Evolutionary conservation across 2,329 filamentous ascomycete genomes (phyloP).

Genomic region (Arthroderma uncinatum): DNA sequence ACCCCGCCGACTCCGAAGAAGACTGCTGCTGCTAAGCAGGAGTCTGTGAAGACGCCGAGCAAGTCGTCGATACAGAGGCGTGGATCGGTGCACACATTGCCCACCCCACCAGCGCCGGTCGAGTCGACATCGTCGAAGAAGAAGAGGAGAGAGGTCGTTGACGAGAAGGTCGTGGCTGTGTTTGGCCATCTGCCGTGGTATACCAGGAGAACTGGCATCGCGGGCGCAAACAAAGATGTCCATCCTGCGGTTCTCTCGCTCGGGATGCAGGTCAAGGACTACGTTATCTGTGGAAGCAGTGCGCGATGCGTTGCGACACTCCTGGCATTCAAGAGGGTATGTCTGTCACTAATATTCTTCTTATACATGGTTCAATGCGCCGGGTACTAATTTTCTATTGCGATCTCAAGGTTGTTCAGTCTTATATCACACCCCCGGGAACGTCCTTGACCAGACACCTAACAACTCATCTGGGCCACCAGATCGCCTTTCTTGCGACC

Average conservation of each 20-base stretch:
- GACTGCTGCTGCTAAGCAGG: slow-evolving; percentile 17
- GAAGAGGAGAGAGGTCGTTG: slow-evolving; percentile 38
- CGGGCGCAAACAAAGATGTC: slow-evolving; percentile 57
- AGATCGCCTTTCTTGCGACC: slow-evolving; percentile 88
- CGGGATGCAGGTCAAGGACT: slow-evolving; percentile 81
- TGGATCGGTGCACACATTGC: slow-evolving; percentile 26
- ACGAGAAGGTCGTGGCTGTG: slow-evolving; percentile 57
- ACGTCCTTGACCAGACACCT: slow-evolving; percentile 83
- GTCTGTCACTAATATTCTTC: slow-evolving; percentile 17
- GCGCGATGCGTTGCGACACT: slow-evolving; percentile 79
- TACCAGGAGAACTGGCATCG: slow-evolving; percentile 55
- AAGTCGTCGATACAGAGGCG: slow-evolving; percentile 22
- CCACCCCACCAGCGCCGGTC: slow-evolving; percentile 19
- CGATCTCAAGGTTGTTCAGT: slow-evolving; percentile 61
- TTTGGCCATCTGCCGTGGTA: slow-evolving; percentile 77
- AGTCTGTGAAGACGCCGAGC: slow-evolving; percentile 16
- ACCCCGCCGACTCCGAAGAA: slow-evolving; percentile 21
- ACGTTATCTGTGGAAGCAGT: slow-evolving; percentile 79
- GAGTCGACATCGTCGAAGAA: slow-evolving; percentile 37
- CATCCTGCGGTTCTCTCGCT: slow-evolving; percentile 76
- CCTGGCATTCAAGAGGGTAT: slow-evolving; percentile 75
- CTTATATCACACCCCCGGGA: slow-evolving; percentile 79
- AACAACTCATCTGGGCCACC: slow-evolving; percentile 81
- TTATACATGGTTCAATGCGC: neutral
- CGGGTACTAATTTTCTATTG: neutral